phyloP scores from a whole-genome alignment of 768 basidiomycete genomes.

The Lentinus brumalis region DNA sequence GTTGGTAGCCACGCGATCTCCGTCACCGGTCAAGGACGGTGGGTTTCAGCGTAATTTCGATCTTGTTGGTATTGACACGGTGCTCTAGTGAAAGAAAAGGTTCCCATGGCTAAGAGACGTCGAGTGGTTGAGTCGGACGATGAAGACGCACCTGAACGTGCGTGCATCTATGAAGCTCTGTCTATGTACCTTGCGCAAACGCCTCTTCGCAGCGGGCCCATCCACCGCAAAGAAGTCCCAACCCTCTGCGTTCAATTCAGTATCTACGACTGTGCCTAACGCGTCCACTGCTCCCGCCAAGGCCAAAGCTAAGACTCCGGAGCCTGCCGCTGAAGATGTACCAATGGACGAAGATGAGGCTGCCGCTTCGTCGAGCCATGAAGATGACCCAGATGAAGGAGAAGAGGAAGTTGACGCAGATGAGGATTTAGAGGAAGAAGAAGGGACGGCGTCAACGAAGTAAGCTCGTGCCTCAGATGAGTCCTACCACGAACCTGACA shows the following conservation, averaged over 20 bases:
- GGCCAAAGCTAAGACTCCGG: neutral
- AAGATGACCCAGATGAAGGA: conserved; percentile 35
- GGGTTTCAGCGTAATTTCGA: neutral
- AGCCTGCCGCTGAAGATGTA: conserved; percentile 29
- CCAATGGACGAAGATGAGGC: conserved; percentile 12
- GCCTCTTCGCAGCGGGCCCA: conserved; percentile 8
- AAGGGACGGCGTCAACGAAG: conserved; percentile 67
- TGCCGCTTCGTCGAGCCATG: conserved; percentile 23
- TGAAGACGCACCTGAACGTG: conserved; percentile 25
- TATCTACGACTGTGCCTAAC: neutral
- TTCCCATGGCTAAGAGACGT: conserved; percentile 33
- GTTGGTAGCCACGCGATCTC: neutral
- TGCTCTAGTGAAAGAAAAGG: conserved; percentile 2
- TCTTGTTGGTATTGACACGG: neutral
- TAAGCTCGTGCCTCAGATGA: conserved; percentile 31
- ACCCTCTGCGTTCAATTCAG: neutral
- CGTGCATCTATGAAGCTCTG: neutral
- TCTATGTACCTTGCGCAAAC: neutral
- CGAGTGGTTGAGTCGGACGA: conserved; percentile 38
- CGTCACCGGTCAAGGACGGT: conserved; percentile 3
- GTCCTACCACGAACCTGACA: neutral
- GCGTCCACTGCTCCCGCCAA: too few species aligned
- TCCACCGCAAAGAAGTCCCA: conserved; percentile 1
- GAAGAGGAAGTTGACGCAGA: conserved; percentile 33
- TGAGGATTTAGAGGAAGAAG: conserved; percentile 45